Evolutionary conservation across 2,329 filamentous ascomycete genomes (phyloP), one percentile per base, ranked within the genome.

Genomic region (Hymenoscyphus scutula): DNA sequence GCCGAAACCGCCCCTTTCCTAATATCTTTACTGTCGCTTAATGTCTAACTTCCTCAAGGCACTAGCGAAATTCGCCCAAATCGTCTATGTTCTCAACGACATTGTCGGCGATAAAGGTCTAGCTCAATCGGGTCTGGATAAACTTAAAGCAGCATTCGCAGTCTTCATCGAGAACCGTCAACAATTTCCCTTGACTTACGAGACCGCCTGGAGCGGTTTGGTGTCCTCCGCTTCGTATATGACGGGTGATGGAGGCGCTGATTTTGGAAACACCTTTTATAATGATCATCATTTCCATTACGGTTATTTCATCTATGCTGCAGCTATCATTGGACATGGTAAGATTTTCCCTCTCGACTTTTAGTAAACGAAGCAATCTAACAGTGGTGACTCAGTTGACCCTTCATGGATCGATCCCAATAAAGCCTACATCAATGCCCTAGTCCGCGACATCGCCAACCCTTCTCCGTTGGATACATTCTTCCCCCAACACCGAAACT

Each of bases 241-340:
- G 17, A 90, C 86, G 1, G 87, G 86, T 1, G 84, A 96, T 66
- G 75, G 84, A 5, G 86, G 87, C 1, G 82, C 81, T 0, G 95
- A 98, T 73, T 98, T 97, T 77, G 95, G 95, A 66, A 97, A 97
- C 75, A 90, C 89, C 1, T 89, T 53, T 17, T 59, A 59, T 45
- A 59, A 59, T n/a, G 58, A 59, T 45, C 58, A 59, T 19, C 58
- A 59, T 30, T 59, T 59, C 13, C 58, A 59, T 3, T 93, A 91
- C 71, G 92, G 91, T 34, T 97, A 98, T 73, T 95, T 96, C 75
- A 89, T 98, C 66, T 90, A 96, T 62, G 82, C 92, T 0, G 92
- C 91, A 0, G 90, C 94, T 1, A 84, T 95, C 6, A 92, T 98
- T 62, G 93, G 85, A 0, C 84, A 89, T 59, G 79, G 45, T 51